Evolutionary conservation across 2,329 filamentous ascomycete species (phyloP).

Genomic region (Fusarium sp.): DNA sequence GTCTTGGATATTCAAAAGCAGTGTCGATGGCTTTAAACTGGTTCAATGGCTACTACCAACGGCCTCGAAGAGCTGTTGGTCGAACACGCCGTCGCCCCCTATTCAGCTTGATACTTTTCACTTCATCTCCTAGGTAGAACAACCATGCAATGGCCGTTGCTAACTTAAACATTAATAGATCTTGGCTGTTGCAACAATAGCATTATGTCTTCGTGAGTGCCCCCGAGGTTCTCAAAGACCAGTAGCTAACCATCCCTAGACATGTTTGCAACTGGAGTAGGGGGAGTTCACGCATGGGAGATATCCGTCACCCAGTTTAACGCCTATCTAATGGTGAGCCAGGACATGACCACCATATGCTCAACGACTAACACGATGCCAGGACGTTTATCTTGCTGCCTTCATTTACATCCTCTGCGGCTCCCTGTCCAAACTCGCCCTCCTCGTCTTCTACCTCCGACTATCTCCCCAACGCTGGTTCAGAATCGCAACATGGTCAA

Average conservation of each 20-base stretch:
- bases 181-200: constrained; percentile 31
- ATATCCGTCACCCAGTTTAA: constrained; percentile 43
- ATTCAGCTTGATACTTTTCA: neutral
- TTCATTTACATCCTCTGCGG: constrained; percentile 49
- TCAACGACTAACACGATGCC: neutral
- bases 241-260: constrained; percentile 27
- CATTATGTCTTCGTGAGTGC: constrained; percentile 32
- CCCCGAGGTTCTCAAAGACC: neutral
- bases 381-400: constrained; percentile 43
- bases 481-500: constrained; percentile 43
- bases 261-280: constrained; percentile 41
- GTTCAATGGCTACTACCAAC: neutral
- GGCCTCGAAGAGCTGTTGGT: neutral
- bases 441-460: constrained; percentile 51
- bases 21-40: neutral
- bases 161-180: constrained; percentile 17
- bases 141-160: neutral
- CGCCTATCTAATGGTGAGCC: constrained; percentile 38
- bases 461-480: constrained; percentile 50
- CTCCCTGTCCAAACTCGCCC: constrained; percentile 49
- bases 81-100: neutral
- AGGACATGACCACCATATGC: fast-evolving
- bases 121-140: too few species aligned
- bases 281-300: constrained; percentile 47
- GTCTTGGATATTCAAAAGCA: too few species aligned